Conservation (phyloP, 2,329 filamentous ascomycete genomes). For the Pseudophaeomoniella oleicola region DNA sequence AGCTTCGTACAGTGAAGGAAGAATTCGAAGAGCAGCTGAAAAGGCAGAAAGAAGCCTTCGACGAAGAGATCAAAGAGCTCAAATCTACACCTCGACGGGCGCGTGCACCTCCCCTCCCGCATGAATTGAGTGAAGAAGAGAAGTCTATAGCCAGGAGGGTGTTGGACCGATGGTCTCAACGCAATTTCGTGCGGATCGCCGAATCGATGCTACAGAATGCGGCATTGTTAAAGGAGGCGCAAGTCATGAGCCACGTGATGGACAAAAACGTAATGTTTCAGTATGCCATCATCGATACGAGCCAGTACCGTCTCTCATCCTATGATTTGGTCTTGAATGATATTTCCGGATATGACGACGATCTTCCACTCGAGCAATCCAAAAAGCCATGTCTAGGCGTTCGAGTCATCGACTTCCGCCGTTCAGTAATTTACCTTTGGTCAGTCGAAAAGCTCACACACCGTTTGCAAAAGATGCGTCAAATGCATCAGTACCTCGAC, state of each 20-base stretch:
- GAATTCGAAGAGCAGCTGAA: slow-evolving; percentile 81
- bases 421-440: slow-evolving; percentile 80
- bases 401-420: slow-evolving; percentile 79
- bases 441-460: slow-evolving; percentile 84
- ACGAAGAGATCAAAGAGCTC: slow-evolving; percentile 68
- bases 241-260: slow-evolving; percentile 95
- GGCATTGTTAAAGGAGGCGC: slow-evolving; percentile 79
- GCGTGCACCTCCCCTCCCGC: slow-evolving; percentile 19
- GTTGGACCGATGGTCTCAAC: slow-evolving; percentile 62
- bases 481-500: slow-evolving; percentile 93
- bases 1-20: slow-evolving; percentile 60
- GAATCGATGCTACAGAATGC: slow-evolving; percentile 83
- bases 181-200: slow-evolving; percentile 86
- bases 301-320: slow-evolving; percentile 78
- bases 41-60: slow-evolving; percentile 69
- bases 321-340: slow-evolving; percentile 95
- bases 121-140: slow-evolving; percentile 55
- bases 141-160: slow-evolving; percentile 53
- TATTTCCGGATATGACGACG: slow-evolving; percentile 73
- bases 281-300: slow-evolving; percentile 79
- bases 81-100: slow-evolving; percentile 37
- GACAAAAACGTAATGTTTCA: slow-evolving; percentile 89
- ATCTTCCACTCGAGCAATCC: slow-evolving; percentile 63
- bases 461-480: slow-evolving; percentile 80
- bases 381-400: slow-evolving; percentile 84